Percentiles rank a stretch among this genome's conserved stretches.
These are phyloP conservation scores for Trypanosoma cruzi DNA, from an alignment of 208 protist genomes.

Conservation along the genomic window DNA sequence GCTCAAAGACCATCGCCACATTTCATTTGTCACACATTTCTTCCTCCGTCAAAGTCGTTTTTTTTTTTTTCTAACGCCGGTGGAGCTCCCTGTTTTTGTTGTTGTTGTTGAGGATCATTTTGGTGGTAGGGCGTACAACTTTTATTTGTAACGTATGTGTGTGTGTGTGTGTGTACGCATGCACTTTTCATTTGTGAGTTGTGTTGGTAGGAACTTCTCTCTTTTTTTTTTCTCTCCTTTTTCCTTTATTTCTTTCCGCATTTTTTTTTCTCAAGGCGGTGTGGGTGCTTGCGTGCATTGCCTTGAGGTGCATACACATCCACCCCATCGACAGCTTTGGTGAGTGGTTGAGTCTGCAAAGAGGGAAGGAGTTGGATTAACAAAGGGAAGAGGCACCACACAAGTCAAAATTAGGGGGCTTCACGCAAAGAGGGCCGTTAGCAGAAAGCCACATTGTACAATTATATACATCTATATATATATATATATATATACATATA, in stretches of 20 bases:
- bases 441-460: too few species aligned
- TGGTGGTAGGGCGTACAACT: neutral
- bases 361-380: constrained; percentile 5
- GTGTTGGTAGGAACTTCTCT: neutral
- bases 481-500: constrained; percentile 11
- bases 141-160: neutral
- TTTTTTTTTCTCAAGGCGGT: constrained; percentile 4
- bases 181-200: neutral
- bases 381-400: too few species aligned
- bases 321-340: neutral
- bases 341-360: neutral
- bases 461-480: too few species aligned
- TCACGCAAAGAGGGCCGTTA: too few species aligned
- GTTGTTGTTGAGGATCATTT: neutral
- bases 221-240: constrained; percentile 11
- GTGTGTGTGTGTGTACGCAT: neutral
- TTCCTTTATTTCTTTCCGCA: constrained; percentile 10
- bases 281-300: neutral
- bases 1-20: too few species aligned
- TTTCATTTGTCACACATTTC: too few species aligned
- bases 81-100: neutral
- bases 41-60: neutral
- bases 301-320: neutral
- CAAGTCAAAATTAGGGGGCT: too few species aligned
- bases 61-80: neutral